phyloP scores from a whole-genome alignment of 495 filamentous ascomycete genomes.

The Mycothermus thermophilus region DNA sequence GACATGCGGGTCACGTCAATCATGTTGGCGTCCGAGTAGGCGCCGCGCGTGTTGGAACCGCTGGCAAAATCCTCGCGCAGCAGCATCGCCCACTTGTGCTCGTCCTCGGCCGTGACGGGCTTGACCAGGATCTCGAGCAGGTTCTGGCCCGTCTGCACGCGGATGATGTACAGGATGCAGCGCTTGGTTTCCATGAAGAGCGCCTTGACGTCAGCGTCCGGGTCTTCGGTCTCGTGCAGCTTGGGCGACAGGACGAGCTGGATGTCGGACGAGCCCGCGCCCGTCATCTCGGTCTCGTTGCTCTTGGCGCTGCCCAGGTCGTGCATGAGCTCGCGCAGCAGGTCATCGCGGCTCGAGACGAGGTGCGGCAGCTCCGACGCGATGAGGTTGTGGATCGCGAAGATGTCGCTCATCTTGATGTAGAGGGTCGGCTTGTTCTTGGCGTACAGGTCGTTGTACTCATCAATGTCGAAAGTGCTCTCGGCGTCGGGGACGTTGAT shows the following conservation, averaged over 20 bases:
- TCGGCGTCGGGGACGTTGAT: constrained; percentile 77
- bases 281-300: constrained; percentile 84
- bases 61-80: constrained; percentile 70
- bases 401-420: constrained; percentile 97
- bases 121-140: constrained; percentile 92
- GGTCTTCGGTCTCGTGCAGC: constrained; percentile 81
- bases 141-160: constrained; percentile 83
- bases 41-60: constrained; percentile 55
- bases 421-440: constrained; percentile 92
- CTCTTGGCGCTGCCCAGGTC: constrained; percentile 91
- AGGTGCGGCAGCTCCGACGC: constrained; percentile 61
- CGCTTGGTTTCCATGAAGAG: constrained; percentile 97
- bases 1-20: constrained; percentile 80
- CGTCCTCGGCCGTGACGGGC: constrained; percentile 73
- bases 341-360: constrained; percentile 69
- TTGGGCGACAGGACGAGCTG: constrained; percentile 83
- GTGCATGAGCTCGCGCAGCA: constrained; percentile 77
- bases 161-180: constrained; percentile 94
- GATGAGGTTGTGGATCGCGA: constrained; percentile 84
- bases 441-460: constrained; percentile 94
- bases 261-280: constrained; percentile 79
- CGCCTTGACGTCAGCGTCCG: constrained; percentile 78
- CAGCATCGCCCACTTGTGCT: constrained; percentile 71
- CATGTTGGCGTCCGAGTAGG: constrained; percentile 83
- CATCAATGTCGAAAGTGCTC: constrained; percentile 89